phyloP scores from a whole-genome alignment of 2,329 filamentous ascomycete species.

The Blumeria graminis region DNA sequence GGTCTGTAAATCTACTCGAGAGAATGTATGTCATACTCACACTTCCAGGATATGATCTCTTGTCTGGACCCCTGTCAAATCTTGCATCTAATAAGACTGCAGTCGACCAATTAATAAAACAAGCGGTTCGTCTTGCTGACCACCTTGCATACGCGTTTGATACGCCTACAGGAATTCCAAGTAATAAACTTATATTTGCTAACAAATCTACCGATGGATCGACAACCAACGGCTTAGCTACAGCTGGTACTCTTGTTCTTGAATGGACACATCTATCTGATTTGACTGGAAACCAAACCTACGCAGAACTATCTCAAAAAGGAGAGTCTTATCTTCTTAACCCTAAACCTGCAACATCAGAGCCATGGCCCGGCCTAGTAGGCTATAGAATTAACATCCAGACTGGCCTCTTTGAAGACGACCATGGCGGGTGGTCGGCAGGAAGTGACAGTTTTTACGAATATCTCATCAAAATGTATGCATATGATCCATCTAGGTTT shows the following conservation, averaged over 20 bases:
- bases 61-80: constrained; percentile 37
- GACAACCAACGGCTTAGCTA: constrained; percentile 46
- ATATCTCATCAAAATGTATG: constrained; percentile 76
- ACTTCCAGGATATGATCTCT: constrained; percentile 36
- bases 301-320: constrained; percentile 39
- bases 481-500: constrained; percentile 48
- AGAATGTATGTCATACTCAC: constrained; percentile 1
- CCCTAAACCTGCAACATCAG: constrained; percentile 33
- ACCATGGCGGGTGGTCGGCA: constrained; percentile 49
- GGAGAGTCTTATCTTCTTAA: constrained; percentile 46
- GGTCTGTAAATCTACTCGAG: constrained; percentile 22
- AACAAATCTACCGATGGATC: constrained; percentile 25
- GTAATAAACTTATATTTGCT: constrained; percentile 39
- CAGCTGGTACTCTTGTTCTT: constrained; percentile 52
- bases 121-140: constrained; percentile 46
- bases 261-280: constrained; percentile 71
- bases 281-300: constrained; percentile 40
- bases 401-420: constrained; percentile 42
- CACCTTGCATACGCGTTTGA: constrained; percentile 56
- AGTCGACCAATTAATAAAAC: constrained; percentile 35
- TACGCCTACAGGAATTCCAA: constrained; percentile 50
- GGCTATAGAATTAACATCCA: constrained; percentile 40
- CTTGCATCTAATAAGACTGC: constrained; percentile 20
- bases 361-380: constrained; percentile 57
- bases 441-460: constrained; percentile 68